Evolutionary conservation across 345 rosid species (phyloP).

Genomic region (Syzygium jambos): DNA sequence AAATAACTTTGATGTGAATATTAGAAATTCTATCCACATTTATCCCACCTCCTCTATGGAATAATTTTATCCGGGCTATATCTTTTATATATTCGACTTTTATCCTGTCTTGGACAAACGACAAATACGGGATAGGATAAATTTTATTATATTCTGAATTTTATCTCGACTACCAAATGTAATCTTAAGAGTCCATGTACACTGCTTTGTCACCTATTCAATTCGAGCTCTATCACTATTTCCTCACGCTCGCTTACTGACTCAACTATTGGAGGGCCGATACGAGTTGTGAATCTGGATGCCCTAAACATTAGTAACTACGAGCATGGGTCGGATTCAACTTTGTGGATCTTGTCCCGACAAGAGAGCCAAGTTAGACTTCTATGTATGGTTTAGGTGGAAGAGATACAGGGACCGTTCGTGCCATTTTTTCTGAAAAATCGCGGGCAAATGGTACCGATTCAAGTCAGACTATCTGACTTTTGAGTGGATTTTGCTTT

Average conservation of each 20-base stretch:
- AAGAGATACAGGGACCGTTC: neutral
- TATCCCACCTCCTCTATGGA: no score
- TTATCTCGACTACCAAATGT: no score
- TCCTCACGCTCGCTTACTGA: neutral
- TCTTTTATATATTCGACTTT: no score
- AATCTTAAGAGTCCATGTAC: neutral
- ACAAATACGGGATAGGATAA: no score
- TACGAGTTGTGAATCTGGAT: neutral
- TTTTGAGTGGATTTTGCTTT: neutral
- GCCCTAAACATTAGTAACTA: neutral
- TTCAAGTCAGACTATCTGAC: neutral
- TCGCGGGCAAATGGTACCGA: neutral
- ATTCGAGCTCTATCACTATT: neutral
- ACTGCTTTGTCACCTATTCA: neutral
- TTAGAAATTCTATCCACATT: no score
- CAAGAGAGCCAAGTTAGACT: neutral
- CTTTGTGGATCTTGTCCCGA: neutral
- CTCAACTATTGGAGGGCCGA: neutral
- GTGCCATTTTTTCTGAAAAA: no score
- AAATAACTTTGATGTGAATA: no score
- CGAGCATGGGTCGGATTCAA: neutral
- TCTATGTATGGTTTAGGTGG: neutral
- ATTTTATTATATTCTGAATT: no score
- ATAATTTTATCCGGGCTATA: no score
- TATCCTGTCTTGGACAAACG: no score